These are phyloP conservation scores for Beauveria asiatica DNA, from an alignment of 2,329 filamentous ascomycete genomes.

Conservation along the genomic window DNA sequence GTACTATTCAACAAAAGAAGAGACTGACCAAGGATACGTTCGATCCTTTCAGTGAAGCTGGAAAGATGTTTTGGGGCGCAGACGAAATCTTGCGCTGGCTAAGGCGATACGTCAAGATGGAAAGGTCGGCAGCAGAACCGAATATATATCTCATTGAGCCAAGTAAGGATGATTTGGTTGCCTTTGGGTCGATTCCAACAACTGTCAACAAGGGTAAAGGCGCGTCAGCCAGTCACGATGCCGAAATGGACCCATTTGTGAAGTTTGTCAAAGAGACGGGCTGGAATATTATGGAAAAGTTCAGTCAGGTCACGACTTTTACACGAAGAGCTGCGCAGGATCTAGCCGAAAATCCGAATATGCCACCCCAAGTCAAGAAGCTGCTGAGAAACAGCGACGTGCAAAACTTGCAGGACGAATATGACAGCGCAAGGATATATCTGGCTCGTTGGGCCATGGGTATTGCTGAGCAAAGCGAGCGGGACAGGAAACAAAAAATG, in stretches of 20 bases:
- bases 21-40: constrained; percentile 75
- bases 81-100: constrained; percentile 93
- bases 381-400: constrained; percentile 88
- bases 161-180: constrained; percentile 69
- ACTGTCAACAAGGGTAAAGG: constrained; percentile 26
- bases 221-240: constrained; percentile 45
- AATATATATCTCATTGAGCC: constrained; percentile 91
- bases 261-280: constrained; percentile 91
- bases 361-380: constrained; percentile 80
- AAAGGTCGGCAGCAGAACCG: constrained; percentile 76
- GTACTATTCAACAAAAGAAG: constrained; percentile 89
- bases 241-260: constrained; percentile 82
- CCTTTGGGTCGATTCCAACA: constrained; percentile 62
- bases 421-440: constrained; percentile 91
- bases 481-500: constrained; percentile 74
- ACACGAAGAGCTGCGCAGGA: constrained; percentile 87
- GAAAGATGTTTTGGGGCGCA: constrained; percentile 93
- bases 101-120: constrained; percentile 71
- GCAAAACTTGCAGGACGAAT: constrained; percentile 91
- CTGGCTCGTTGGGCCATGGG: constrained; percentile 97
- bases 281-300: constrained; percentile 94
- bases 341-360: constrained; percentile 78
- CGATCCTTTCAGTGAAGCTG: constrained; percentile 78
- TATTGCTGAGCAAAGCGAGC: constrained; percentile 92
- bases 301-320: constrained; percentile 95